Conservation (phyloP, 129 eudicot genomes). For the Tagetes patula region DNA sequence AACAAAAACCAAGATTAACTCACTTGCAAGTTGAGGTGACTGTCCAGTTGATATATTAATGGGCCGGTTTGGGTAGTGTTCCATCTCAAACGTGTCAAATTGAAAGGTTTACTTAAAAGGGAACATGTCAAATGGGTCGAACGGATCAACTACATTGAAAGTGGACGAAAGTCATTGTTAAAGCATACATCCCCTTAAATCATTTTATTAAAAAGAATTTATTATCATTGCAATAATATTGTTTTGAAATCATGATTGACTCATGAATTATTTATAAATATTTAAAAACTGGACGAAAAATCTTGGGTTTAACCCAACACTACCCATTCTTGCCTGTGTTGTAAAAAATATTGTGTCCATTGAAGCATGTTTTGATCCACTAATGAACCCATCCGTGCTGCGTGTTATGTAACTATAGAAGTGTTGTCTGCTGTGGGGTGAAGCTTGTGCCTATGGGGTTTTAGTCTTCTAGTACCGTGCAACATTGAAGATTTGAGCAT, state of each 20-base stretch:
- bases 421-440: not conserved
- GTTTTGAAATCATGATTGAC: not conserved
- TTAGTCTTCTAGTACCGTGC: not conserved
- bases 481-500: conserved; percentile 1
- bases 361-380: not conserved
- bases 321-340: not conserved
- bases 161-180: not conserved
- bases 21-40: conserved; percentile 6
- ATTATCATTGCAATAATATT: not conserved
- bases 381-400: not conserved
- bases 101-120: not conserved
- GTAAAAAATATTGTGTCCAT: not conserved
- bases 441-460: conserved; percentile 2
- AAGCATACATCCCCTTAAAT: not conserved
- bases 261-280: not conserved
- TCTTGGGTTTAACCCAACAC: not conserved
- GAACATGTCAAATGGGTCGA: not conserved
- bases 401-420: not conserved
- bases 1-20: not conserved
- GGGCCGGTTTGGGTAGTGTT: not conserved
- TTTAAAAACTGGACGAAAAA: not conserved
- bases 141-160: not conserved
- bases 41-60: not conserved
- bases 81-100: not conserved
- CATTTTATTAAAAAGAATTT: not conserved